Percentiles rank a stretch among this genome's conserved stretches.
Conservation (phyloP, 805 yeast species). For the Saccharomycopsis sp. region DNA sequence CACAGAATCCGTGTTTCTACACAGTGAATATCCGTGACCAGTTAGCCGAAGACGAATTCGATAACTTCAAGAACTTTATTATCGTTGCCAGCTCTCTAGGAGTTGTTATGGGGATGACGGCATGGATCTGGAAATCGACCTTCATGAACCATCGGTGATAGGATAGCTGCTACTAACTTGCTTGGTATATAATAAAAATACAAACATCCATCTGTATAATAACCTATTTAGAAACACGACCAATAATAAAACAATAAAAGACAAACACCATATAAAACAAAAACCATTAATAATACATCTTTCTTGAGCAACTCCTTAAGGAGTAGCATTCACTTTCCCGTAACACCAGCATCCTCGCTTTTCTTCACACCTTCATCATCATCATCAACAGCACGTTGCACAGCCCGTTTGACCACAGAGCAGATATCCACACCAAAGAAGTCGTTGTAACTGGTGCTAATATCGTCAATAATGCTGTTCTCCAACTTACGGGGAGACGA, state of each 20-base stretch:
- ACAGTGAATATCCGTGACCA: constrained; percentile 77
- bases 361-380: constrained; percentile 1
- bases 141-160: background rate
- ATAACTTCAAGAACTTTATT: constrained; percentile 43
- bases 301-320: no score
- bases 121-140: constrained; percentile 53
- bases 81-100: constrained; percentile 67
- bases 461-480: constrained; percentile 20
- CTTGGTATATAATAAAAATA: no score
- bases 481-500: constrained; percentile 13
- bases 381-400: constrained; percentile 26
- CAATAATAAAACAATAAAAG: background rate
- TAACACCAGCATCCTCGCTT: background rate
- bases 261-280: background rate
- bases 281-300: background rate
- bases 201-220: no score
- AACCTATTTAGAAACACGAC: no score
- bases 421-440: constrained; percentile 54
- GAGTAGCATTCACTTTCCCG: no score
- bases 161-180: background rate
- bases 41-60: constrained; percentile 39
- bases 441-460: constrained; percentile 34
- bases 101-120: constrained; percentile 53
- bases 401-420: constrained; percentile 42
- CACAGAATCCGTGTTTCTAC: constrained; percentile 66